Evolutionary conservation across 2,329 filamentous ascomycete genomes (phyloP).

Genomic region (Nannizzia gypsea): DNA sequence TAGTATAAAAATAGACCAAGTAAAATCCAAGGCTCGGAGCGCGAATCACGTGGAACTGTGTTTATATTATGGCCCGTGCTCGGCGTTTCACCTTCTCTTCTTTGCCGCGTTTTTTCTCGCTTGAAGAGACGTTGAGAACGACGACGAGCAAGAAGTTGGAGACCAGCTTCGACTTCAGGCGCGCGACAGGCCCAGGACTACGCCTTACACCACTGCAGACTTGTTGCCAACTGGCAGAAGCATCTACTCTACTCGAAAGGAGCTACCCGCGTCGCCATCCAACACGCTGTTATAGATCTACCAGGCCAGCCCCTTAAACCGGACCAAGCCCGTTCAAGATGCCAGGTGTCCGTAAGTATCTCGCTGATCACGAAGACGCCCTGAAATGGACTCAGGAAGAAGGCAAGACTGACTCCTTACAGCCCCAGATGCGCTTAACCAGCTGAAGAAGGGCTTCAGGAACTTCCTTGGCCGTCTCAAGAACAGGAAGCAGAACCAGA

Average conservation of each 20-base stretch:
- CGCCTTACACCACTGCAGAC: background rate
- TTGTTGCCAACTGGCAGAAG: background rate
- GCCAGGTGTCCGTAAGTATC: constrained; percentile 26
- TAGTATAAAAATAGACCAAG: background rate
- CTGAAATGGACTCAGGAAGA: background rate
- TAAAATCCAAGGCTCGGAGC: background rate
- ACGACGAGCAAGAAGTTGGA: background rate
- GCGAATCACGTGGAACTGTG: background rate
- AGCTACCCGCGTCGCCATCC: background rate
- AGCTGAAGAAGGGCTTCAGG: constrained; percentile 26
- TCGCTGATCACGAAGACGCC: background rate
- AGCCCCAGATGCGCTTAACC: constrained; percentile 24
- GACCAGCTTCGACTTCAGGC: background rate
- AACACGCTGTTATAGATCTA: background rate
- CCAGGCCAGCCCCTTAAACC: background rate
- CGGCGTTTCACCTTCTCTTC: background rate
- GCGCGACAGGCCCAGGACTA: background rate
- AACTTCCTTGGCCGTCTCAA: constrained; percentile 22
- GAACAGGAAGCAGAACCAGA: constrained; percentile 18
- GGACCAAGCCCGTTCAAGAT: constrained; percentile 15
- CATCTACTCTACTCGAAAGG: background rate
- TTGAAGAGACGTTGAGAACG: background rate
- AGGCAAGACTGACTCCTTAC: background rate
- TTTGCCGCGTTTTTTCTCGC: background rate
- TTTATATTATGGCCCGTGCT: background rate